Percentiles rank a stretch among this genome's conserved stretches.
Evolutionary conservation across 164 flowering plant species (phyloP).

Genomic region (Hamamelis virginiana): DNA sequence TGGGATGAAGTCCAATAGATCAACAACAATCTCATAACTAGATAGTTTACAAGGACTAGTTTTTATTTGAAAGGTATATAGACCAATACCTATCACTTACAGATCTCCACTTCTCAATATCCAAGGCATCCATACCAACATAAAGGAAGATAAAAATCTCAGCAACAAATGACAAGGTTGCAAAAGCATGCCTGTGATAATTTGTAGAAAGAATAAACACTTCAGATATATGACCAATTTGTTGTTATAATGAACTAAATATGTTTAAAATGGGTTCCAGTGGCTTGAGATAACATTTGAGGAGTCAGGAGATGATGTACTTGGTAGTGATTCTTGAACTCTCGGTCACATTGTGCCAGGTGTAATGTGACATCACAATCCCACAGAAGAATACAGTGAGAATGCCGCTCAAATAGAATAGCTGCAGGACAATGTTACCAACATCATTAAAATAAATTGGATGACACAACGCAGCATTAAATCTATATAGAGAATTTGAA

Average conservation of each 20-base stretch:
- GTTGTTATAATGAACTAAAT: not conserved
- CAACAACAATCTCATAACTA: too few relatives aligned
- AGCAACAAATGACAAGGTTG: conserved; percentile 79
- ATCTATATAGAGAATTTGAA: conserved; percentile 2
- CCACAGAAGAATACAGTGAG: conserved; percentile 71
- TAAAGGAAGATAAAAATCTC: conserved; percentile 83
- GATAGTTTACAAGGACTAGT: not conserved
- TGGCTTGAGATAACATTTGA: not conserved
- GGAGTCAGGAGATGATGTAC: conserved; percentile 25
- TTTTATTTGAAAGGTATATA: not conserved
- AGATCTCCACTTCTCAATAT: conserved; percentile 80
- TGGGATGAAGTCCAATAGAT: too few relatives aligned
- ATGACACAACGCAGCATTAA: not conserved
- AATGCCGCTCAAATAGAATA: conserved; percentile 63
- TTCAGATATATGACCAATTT: not conserved
- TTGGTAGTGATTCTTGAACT: conserved; percentile 63
- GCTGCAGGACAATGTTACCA: conserved; percentile 42
- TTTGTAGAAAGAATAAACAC: not conserved
- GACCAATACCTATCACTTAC: conserved; percentile 49
- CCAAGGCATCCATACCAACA: conserved; percentile 96
- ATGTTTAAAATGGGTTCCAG: not conserved
- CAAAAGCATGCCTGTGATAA: conserved; percentile 75
- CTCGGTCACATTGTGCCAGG: conserved; percentile 73
- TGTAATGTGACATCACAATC: conserved; percentile 86
- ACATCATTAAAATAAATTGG: not conserved